phyloP scores from a whole-genome alignment of 2,329 filamentous ascomycete genomes.

The Botrytis sinoallii region DNA sequence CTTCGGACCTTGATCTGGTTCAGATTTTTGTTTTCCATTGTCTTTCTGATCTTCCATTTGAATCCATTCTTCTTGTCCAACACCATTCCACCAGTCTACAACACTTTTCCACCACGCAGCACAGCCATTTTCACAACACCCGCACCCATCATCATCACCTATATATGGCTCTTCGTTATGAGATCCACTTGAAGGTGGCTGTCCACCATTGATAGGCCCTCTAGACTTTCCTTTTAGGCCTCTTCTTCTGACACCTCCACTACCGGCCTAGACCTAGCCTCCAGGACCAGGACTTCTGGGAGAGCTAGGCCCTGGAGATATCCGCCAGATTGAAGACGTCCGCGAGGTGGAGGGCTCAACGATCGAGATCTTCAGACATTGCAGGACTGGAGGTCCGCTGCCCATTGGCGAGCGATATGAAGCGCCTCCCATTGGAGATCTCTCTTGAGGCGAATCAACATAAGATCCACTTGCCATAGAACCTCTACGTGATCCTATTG shows the following conservation, averaged over 20 bases:
- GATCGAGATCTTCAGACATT: not conserved
- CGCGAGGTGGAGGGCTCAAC: not conserved
- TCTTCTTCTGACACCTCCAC: not conserved
- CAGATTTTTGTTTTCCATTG: not conserved
- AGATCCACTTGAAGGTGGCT: not conserved
- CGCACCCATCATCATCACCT: not conserved
- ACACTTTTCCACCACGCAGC: not conserved
- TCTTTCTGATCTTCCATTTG: not conserved
- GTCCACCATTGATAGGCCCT: not conserved
- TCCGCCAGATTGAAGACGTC: not conserved
- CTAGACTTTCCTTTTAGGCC: not conserved
- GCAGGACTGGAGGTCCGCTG: not conserved
- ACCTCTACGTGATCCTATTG: not conserved
- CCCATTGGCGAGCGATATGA: not conserved
- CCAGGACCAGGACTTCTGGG: not conserved
- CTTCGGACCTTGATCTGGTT: not conserved
- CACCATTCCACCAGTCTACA: not conserved
- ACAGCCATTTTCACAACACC: not conserved
- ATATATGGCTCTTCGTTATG: not conserved
- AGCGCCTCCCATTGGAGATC: not conserved
- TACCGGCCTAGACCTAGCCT: not conserved
- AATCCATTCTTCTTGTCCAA: conserved; percentile 12
- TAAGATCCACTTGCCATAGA: not conserved
- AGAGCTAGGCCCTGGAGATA: not conserved
- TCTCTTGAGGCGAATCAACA: not conserved